Evolutionary conservation across 345 rosid species (phyloP), one percentile per base, ranked within the genome.

Genomic region (Citropsis articulata): DNA sequence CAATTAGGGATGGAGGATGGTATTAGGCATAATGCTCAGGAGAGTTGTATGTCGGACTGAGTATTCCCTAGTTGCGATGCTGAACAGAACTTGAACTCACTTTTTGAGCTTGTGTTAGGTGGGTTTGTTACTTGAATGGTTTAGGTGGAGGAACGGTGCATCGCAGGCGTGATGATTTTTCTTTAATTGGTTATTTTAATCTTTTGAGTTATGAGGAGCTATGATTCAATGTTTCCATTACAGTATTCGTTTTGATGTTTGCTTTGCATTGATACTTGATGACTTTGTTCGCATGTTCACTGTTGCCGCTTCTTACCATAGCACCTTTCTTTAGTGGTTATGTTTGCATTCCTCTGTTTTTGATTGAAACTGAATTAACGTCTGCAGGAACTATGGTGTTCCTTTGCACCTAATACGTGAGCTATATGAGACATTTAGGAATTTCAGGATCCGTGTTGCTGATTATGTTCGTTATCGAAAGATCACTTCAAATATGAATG

Each of bases 401-500:
- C 98, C 99, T 69, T 83, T 95, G 85, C 99, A 95, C 87, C 84
- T 95, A 72, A 91, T 95, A 78, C 83, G 98, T 77, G 99, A 95
- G 89, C 97, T 95, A 33, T 93, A 95, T 61, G 99, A 95, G 94
- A 95, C 99, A 66, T 92, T 92, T 77, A 92, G 98, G 80, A 95
- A 95, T 83, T 92, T 95, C 83, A 95, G 80, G 85, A 87, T 93
- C 75, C 99, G 96, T 62, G 86, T 95, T 85, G 91, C 98, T 75
- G 99, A 95, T 89, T 95, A 88, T 79, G 79, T 93, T 73, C 94
- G 94, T n/a, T 95, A 93, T 63, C 90, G 97, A 59, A 93, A 87
- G 88, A 93, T 93, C 86, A 90, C 99, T 79, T 95, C 99, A 66
- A 95, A 95, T 82, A 95, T 95, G 99, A 93, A 95, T 85, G 98